phyloP scores from a whole-genome alignment of 345 rosid genomes.

The Conringia planisiliqua region DNA sequence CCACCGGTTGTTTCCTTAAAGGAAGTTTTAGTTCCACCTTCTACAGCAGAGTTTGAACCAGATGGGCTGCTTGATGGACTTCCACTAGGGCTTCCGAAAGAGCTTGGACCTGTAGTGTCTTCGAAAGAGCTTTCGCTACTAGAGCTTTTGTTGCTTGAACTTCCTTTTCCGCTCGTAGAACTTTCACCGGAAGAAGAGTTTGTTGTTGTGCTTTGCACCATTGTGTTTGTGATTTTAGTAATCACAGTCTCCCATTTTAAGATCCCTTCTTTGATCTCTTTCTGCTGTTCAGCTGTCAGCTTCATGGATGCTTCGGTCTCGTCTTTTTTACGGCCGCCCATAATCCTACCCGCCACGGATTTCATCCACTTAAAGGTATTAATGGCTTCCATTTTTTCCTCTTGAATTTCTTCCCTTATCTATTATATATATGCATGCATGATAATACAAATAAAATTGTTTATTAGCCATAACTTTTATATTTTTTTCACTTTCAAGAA shows the following conservation, averaged over 20 bases:
- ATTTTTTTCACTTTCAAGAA: background rate
- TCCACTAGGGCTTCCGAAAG: conserved; percentile 2
- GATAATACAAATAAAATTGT: background rate
- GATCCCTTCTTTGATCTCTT: conserved; percentile 32
- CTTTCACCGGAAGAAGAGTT: background rate
- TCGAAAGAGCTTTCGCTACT: background rate
- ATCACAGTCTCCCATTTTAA: conserved; percentile 21
- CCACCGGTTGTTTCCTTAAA: background rate
- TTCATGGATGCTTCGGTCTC: conserved; percentile 4
- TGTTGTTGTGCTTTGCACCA: conserved; percentile 4
- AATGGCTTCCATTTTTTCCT: conserved; percentile 18
- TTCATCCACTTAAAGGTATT: conserved; percentile 8
- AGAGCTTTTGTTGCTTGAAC: background rate
- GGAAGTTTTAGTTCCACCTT: background rate
- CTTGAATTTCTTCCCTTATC: conserved; percentile 8
- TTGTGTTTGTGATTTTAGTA: conserved; percentile 7
- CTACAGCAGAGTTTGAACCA: background rate
- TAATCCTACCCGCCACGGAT: conserved; percentile 1
- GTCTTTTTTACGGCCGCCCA: background rate
- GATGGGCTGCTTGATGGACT: conserved; percentile 1
- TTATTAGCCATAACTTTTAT: background rate
- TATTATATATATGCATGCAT: background rate
- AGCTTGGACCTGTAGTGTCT: background rate
- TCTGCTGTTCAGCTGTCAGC: conserved; percentile 23
- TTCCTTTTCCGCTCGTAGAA: background rate